Evolutionary conservation across 106 monocot species (phyloP).

Genomic region (Acorus gramineus): DNA sequence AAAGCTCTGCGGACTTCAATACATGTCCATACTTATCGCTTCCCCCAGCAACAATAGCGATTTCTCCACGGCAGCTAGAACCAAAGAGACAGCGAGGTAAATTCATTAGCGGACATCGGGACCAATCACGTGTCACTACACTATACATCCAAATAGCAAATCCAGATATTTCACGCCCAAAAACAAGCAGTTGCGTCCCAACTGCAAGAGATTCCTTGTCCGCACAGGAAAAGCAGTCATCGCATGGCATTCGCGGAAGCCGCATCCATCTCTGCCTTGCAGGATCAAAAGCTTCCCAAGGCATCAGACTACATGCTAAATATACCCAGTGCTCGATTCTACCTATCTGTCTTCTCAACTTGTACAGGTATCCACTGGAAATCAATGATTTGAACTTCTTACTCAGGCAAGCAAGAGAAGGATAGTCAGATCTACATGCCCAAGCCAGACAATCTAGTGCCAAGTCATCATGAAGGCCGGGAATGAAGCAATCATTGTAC

Average conservation of each 20-base stretch:
- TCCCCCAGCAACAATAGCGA: conserved; percentile 83
- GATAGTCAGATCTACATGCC: conserved; percentile 67
- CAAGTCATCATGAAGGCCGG: conserved; percentile 62
- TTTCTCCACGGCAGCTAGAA: conserved; percentile 52
- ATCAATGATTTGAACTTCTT: conserved; percentile 46
- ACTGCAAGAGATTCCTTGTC: conserved; percentile 92
- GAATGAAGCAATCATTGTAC: conserved; percentile 43
- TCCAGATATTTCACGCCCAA: conserved; percentile 69
- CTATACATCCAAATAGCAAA: conserved; percentile 79
- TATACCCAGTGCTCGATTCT: conserved; percentile 76
- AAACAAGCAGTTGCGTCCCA: conserved; percentile 84
- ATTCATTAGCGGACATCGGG: conserved; percentile 50
- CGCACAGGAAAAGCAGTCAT: conserved; percentile 70
- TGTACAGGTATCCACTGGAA: conserved; percentile 66
- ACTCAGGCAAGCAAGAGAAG: conserved; percentile 50
- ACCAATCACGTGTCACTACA: conserved; percentile 50
- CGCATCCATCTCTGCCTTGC: conserved; percentile 52
- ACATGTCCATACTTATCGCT: conserved; percentile 55
- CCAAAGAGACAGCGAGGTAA: conserved; percentile 75
- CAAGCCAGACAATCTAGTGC: conserved; percentile 51
- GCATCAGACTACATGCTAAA: conserved; percentile 62
- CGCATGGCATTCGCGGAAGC: conserved; percentile 80
- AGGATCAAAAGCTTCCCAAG: conserved; percentile 86
- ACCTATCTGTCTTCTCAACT: conserved; percentile 43
- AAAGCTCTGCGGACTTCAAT: conserved; percentile 65